phyloP scores from a whole-genome alignment of 169 alveolate species.

The Eimeria falciformis region DNA sequence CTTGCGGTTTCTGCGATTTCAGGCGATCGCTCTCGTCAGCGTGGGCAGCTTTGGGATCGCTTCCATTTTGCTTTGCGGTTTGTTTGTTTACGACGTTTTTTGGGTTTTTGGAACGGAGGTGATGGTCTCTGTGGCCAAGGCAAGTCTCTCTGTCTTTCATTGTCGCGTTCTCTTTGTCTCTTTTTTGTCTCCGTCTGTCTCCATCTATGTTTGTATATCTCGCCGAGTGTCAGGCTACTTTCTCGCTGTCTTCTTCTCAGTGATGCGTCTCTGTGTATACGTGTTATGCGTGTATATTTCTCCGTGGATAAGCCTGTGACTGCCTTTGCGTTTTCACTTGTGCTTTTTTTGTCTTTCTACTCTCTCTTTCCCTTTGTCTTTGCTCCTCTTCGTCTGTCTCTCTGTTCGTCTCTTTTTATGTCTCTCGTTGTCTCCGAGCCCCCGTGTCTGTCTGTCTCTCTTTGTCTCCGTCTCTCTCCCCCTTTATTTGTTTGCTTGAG shows the following conservation, averaged over 20 bases:
- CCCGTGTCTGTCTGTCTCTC: not conserved
- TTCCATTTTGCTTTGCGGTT: conserved; percentile 88
- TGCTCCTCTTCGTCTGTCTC: not conserved
- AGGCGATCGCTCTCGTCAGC: conserved; percentile 90
- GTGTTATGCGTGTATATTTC: not conserved
- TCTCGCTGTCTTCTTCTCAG: not conserved
- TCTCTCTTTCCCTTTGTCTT: not conserved
- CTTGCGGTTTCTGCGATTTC: not conserved
- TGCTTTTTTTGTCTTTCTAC: not conserved
- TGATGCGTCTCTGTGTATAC: not conserved
- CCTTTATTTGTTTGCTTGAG: no score
- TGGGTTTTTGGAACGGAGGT: conserved; percentile 97
- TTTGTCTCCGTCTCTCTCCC: not conserved
- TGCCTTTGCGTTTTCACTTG: not conserved
- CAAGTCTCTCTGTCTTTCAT: conserved; percentile 61
- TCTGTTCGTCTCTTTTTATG: not conserved
- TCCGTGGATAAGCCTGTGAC: not conserved
- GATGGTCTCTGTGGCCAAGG: conserved; percentile 95
- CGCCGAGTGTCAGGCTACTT: not conserved
- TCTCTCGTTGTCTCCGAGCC: not conserved
- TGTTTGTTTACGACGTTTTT: conserved; percentile 94
- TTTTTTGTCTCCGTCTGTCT: not conserved
- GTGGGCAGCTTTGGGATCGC: conserved; percentile 93
- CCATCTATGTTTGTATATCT: not conserved
- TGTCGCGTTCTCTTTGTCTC: not conserved